Evolutionary conservation across 2,329 filamentous ascomycete species (phyloP), one percentile per base, ranked within the genome.

Genomic region (Aureobasidium leucospermi): DNA sequence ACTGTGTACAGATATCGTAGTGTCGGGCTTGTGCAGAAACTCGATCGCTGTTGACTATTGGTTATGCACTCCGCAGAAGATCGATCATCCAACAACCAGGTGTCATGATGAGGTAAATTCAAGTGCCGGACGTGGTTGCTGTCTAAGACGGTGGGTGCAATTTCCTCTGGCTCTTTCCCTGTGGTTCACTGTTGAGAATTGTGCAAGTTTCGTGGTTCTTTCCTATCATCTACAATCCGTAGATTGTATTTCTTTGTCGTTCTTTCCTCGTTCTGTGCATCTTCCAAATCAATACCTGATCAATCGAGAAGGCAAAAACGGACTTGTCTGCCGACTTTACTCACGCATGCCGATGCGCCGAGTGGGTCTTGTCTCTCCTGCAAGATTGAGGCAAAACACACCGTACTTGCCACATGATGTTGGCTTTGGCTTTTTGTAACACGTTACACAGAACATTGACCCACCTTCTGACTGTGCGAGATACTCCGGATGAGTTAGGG

Each of bases 351-450:
- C n/a, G 8, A 16, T 41, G 48, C 13, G 13, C 13, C 13, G 15
- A 10, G 9, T 31, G 8, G 36, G 19, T 16, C 2, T 29, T n/a
- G 19, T 52, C 13, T 16, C 15, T 45, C 11, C 19, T 52, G 48
- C 38, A 55, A 23, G 23, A 19, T 11, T 23, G 38, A 43, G 49
- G 38, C 38, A 55, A 43, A 43, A 55, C 36, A 43, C 51, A 43
- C 38, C 34, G 48, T 23, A 41, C 19, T 31, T 52, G n/a, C 36
- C 51, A 43, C 29, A 55, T 42, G 49, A 53, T 53, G 51, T 55
- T 55, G 9, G 39, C 51, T 55, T 43, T 55, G 51, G 39, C 51
- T 19, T 55, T 29, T 19, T 55, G 51, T 32, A 15, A 43, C 23
- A 55, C 51, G 51, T 55, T 10, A 29, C 19, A 55, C 51, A 43